Percentiles rank a stretch among this genome's conserved stretches.
phyloP scores from a whole-genome alignment of 2,329 filamentous ascomycete species.

The Fusarium guadeloupense region DNA sequence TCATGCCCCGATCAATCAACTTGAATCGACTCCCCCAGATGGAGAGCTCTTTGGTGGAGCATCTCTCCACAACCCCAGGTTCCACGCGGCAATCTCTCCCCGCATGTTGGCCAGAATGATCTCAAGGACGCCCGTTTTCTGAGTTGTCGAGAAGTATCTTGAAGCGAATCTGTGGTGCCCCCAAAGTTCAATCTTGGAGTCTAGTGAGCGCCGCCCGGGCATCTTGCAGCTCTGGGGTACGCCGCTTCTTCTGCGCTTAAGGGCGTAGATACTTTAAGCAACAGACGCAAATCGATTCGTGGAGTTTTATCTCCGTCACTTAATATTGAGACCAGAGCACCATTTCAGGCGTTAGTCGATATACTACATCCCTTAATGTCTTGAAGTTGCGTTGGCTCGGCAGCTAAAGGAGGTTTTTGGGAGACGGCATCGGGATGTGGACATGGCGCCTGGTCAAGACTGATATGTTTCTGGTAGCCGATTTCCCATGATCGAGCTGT shows the following conservation, averaged over 20 bases:
- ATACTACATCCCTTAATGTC: neutral
- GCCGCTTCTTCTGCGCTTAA: constrained; percentile 1
- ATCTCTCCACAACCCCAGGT: constrained; percentile 38
- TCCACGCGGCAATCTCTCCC: constrained; percentile 33
- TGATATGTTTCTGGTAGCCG: neutral
- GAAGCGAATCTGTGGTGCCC: constrained; percentile 22
- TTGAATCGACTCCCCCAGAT: neutral
- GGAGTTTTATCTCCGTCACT: constrained; percentile 31
- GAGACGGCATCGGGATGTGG: neutral
- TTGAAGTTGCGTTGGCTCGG: neutral
- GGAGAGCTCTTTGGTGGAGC: constrained; percentile 32
- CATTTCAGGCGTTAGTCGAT: neutral
- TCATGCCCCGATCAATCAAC: constrained; percentile 3
- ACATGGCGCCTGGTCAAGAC: neutral
- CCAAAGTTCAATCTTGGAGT: constrained; percentile 18
- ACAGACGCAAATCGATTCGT: constrained; percentile 31
- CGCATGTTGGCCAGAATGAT: constrained; percentile 27
- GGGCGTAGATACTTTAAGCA: constrained; percentile 7
- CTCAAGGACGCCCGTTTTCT: constrained; percentile 10
- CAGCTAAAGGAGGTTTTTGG: neutral
- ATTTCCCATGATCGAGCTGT: neutral
- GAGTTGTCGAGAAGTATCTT: neutral
- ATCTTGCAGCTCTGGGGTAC: constrained; percentile 15
- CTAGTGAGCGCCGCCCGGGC: constrained; percentile 5
- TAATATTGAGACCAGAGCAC: neutral